Evolutionary conservation across 1,284 basidiomycete genomes (phyloP), one percentile per base, ranked within the genome.

Genomic region (Marasmius oreades): DNA sequence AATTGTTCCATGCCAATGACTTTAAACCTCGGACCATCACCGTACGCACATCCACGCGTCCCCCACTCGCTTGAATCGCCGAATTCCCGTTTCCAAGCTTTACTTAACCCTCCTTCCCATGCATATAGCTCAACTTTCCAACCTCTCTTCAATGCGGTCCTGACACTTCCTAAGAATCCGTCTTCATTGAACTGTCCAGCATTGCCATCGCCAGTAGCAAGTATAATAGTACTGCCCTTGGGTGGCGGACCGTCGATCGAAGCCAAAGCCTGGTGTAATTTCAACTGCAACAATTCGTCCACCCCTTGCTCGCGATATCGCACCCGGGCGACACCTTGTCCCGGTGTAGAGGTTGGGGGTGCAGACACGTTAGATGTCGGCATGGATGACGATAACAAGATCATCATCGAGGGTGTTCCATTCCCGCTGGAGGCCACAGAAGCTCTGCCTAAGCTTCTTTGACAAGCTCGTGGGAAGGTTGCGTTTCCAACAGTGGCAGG

Each of bases 171-270:
- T 26, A 92, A 69, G 71, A 95, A 95, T 3, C 92, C 92, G 64
- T 93, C 88, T 59, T 91, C 88, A 68, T 86, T 93, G 67, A 93
- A 95, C 67, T 95, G 88, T 2, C 90, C 90, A 11, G 88, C 86
- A 65, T 92, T 91, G 20, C 92, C 92, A 68, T 95, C 93, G 3
- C 93, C 93, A 0, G 93, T 95, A 1, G 91, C 93, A 34, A 95
- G 81, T 37, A 95, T 86, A 62, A 95, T 90, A 20, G 91, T 93
- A 5, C 85, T 81, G 1, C 82, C 81, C 10, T 75, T 66, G 3
- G 82, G 82, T 0, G 81, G 83, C 7, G 79, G 77, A 1, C 76
- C 74, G 64, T 91, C 84, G 11, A 81, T 78, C 47, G 81, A 84
- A 4, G 88, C 84, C 51, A 95, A 76, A 6, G 88, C 86, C 67